Conservation (phyloP, 805 yeast species). For the Ogataea pignaliae region DNA sequence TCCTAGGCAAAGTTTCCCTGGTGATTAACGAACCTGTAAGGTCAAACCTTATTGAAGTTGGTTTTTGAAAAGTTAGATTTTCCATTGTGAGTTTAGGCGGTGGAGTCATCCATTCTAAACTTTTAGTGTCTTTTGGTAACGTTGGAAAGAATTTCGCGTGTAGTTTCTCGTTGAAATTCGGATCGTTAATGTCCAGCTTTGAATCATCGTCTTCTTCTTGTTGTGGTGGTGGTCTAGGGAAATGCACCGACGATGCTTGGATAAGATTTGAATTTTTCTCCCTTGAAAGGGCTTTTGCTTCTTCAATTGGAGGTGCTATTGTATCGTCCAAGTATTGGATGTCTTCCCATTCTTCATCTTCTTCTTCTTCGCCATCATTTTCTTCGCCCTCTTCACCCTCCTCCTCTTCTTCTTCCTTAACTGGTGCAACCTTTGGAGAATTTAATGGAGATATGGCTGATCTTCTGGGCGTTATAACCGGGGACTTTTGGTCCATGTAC, state of each 20-base stretch:
- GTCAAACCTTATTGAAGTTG: slow-evolving; percentile 79
- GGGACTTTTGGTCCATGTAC: slow-evolving; percentile 17
- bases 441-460: not conserved
- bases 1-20: slow-evolving; percentile 18
- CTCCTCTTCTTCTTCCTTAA: slow-evolving; percentile 18
- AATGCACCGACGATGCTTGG: slow-evolving; percentile 49
- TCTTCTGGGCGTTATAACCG: not conserved
- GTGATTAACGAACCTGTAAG: slow-evolving; percentile 75
- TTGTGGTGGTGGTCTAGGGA: slow-evolving; percentile 46
- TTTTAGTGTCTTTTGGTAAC: slow-evolving; percentile 74
- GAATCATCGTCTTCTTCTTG: slow-evolving; percentile 27
- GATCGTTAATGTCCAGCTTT: slow-evolving; percentile 59
- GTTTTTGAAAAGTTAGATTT: slow-evolving; percentile 39
- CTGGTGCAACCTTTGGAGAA: slow-evolving; percentile 4
- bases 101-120: slow-evolving; percentile 89
- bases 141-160: slow-evolving; percentile 88
- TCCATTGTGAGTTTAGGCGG: slow-evolving; percentile 52
- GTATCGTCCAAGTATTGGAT: slow-evolving; percentile 45
- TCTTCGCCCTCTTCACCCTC: no score
- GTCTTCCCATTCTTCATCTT: slow-evolving; percentile 45
- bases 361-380: slow-evolving; percentile 25
- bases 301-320: slow-evolving; percentile 44
- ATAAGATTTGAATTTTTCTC: slow-evolving; percentile 30
- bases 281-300: slow-evolving; percentile 32
- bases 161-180: slow-evolving; percentile 70